These are phyloP conservation scores for Macaranga tanarius DNA, from an alignment of 441 rosid genomes.

Conservation along the genomic window DNA sequence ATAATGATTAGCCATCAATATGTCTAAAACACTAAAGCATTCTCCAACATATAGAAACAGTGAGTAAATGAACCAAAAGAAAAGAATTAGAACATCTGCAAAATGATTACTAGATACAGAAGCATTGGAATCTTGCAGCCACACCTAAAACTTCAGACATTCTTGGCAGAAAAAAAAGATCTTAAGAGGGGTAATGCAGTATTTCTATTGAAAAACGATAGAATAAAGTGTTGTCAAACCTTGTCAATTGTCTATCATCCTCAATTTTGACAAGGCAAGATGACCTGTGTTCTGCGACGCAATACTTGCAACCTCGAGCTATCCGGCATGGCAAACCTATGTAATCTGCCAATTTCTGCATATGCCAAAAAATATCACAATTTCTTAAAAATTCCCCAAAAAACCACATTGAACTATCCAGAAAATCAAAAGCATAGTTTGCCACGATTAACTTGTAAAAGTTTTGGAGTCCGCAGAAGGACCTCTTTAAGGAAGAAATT, in stretches of 20 bases:
- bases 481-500: not conserved
- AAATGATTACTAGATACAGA: not conserved
- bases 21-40: not conserved
- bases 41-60: not conserved
- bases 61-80: not conserved
- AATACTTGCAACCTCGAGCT: slow-evolving; percentile 91
- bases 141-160: not conserved
- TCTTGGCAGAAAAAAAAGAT: slow-evolving; percentile 1
- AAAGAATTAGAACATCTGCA: not conserved
- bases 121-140: not conserved
- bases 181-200: not conserved
- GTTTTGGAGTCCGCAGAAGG: no score
- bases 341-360: slow-evolving; percentile 93
- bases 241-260: slow-evolving; percentile 61
- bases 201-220: not conserved
- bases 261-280: slow-evolving; percentile 93
- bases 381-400: slow-evolving; percentile 10
- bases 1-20: not conserved
- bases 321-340: slow-evolving; percentile 97
- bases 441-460: not conserved
- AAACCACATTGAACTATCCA: not conserved
- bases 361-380: slow-evolving; percentile 9
- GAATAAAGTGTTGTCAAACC: slow-evolving; percentile 35
- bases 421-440: not conserved
- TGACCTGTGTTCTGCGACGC: slow-evolving; percentile 75